Evolutionary conservation across 257 asterid species (phyloP), one percentile per base, ranked within the genome.

Genomic region (Cruciata laevipes): DNA sequence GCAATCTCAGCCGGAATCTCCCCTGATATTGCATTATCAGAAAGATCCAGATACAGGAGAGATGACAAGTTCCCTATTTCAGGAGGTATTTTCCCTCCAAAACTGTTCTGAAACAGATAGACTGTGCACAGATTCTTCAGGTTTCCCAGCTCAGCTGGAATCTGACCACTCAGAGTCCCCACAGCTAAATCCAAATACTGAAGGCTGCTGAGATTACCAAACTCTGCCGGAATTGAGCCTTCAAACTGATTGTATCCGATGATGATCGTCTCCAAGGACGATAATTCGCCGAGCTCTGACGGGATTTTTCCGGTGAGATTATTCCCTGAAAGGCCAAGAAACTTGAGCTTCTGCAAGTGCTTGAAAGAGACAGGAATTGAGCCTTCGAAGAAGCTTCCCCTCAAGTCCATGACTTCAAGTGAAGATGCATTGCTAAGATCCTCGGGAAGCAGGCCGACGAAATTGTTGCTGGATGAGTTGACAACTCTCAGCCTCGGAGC

Each of bases 391-490:
- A 80, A 87, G 73, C 86, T 83, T 49, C 96, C 95, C 32, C 96
- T 66, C 55, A 90, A 76, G 70, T 87, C 97, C 62, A 90, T 65
- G 76, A 70, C 64, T 53, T 87, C 90, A 0, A 87, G 76, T 8
- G 78, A 69, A 18, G 77, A 69, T 32, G 83, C 79, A 76, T 56
- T 76, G 30, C 91, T 78, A 40, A 87, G 80, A 72, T 83, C 95
- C 40, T 81, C 81, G 3, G 97, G 93, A n/a, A 87, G 80, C 2
- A 71, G 63, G 33, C 94, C 95, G 49, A 70, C 74, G 18, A 89
- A 87, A 60, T 87, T 85, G 87, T 89, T 89, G 88, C 93, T 87
- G 5, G 95, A 89, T 1, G 87, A 93, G 35, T 87, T 85, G 73
- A 89, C 64, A 73, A 61, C 69, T 27, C 11, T 70, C 73, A 89